Base-by-base conservation (phyloP, 2,329 filamentous ascomycete species). In the Ascochyta clinopodiicola region DNA sequence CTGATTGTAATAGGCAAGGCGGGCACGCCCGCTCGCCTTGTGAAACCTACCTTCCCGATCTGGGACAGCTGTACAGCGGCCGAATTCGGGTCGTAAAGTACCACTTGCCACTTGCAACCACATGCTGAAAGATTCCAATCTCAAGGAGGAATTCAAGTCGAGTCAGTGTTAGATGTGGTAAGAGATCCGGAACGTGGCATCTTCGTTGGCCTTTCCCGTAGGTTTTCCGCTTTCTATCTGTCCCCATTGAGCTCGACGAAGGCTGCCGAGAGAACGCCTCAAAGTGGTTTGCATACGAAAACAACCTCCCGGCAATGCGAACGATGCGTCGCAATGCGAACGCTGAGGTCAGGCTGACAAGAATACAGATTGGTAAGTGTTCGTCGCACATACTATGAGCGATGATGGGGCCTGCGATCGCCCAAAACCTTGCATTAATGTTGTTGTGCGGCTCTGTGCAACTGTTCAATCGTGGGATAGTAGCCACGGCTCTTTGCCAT, bases 21-120 rank as follows among this genome's bases (percentile, higher is more conserved):
- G 52, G 46, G 37, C 19, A 42, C 8, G 42, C 42, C 42, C 48
- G 47, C 36, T 51, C 47, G 43, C 38, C 35, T 48, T 57, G 34
- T 52, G 48, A 44, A 52, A 57, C 54, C 38, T 36, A 57, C 54
- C 54, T 57, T 51, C 54, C 54, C 35, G 17, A 57, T 57, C 35
- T 37, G 54, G 45, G 44, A 22, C 40, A 44, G 19, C 45, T n/a
- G 15, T 22, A 37, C 52, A 51, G 25, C 46, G 52, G 52, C 44
- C 42, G 37, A 8, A 25, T 24, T 31, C 36, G 10, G 31, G 15
- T 29, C 32, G 21, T 24, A 43, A 21, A 45, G 22, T 45, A 42
- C 46, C 29, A 42, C 29, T 55, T 55, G 45, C 52, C 52, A 25
- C 36, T 42, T 50, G 25, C 17, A 42, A 45, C 34, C 21, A 22